Percentiles rank a stretch among this genome's conserved stretches.
Evolutionary conservation across 805 yeast species (phyloP).

Genomic region (Diddensiella transvaalensis): DNA sequence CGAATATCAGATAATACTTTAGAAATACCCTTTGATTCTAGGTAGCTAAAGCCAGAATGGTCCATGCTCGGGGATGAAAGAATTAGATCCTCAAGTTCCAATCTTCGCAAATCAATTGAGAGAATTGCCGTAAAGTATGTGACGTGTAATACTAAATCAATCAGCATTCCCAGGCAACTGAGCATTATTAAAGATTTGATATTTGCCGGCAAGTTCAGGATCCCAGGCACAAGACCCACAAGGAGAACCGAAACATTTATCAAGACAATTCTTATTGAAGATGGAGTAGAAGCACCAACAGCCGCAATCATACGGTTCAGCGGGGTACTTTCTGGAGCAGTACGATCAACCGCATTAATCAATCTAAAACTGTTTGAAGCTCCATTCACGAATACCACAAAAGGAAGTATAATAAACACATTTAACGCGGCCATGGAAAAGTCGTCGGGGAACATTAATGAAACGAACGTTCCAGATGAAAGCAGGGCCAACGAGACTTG

Average conservation of each 20-base stretch:
- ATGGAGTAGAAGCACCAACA: constrained; percentile 36
- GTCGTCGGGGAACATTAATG: constrained; percentile 33
- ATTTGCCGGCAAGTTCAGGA: neutral
- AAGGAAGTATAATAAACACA: constrained; percentile 37
- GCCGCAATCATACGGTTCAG: constrained; percentile 39
- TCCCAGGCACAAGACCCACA: neutral
- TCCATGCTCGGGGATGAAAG: constrained; percentile 4
- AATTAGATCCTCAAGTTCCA: constrained; percentile 54
- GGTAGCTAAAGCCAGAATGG: neutral
- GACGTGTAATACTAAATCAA: constrained; percentile 53
- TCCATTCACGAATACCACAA: constrained; percentile 41
- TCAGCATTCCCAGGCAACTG: constrained; percentile 22
- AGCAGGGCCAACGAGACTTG: constrained; percentile 40
- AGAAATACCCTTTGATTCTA: neutral
- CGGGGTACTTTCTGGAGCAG: constrained; percentile 43
- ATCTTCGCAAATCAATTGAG: constrained; percentile 61
- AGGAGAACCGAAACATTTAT: constrained; percentile 2
- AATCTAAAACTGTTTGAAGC: constrained; percentile 49
- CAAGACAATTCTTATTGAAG: constrained; percentile 38
- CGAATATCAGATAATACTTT: neutral
- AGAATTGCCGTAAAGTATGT: constrained; percentile 64
- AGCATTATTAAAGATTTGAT: neutral
- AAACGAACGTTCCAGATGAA: constrained; percentile 43
- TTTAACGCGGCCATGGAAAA: constrained; percentile 37
- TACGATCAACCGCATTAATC: constrained; percentile 38